These are phyloP conservation scores for Sporothrix curviconia DNA, from an alignment of 2,329 filamentous ascomycete species.

Conservation along the genomic window DNA sequence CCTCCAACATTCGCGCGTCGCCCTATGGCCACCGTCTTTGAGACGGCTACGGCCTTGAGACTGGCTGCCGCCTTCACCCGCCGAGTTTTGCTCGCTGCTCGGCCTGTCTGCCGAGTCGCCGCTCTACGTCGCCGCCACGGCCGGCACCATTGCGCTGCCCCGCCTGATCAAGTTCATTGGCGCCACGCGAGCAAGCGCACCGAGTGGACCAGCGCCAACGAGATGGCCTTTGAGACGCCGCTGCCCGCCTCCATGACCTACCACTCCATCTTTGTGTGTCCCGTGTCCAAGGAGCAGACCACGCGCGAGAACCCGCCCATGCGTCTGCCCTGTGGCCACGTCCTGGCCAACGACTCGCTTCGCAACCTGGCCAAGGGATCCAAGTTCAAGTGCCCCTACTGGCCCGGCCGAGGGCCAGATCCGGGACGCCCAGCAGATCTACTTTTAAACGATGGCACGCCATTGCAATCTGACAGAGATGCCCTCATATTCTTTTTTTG, in stretches of 20 bases:
- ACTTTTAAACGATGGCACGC: constrained; percentile 39
- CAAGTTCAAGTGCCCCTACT: constrained; percentile 94
- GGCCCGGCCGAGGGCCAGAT: constrained; percentile 75
- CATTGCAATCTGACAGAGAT: no score
- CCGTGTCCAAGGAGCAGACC: constrained; percentile 92
- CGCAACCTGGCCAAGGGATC: constrained; percentile 70
- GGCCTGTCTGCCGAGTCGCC: constrained; percentile 87
- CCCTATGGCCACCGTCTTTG: constrained; percentile 67
- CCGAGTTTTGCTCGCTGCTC: constrained; percentile 88
- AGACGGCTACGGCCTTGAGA: no score
- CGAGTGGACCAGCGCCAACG: constrained; percentile 88
- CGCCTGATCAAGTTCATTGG: constrained; percentile 80
- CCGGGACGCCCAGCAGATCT: constrained; percentile 68
- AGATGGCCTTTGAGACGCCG: constrained; percentile 72
- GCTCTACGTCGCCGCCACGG: constrained; percentile 85
- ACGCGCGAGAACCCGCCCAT: constrained; percentile 91
- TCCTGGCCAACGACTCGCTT: constrained; percentile 79
- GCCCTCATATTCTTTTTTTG: not conserved
- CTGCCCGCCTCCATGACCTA: constrained; percentile 61
- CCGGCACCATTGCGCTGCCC: constrained; percentile 84
- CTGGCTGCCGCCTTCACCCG: constrained; percentile 81
- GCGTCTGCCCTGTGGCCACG: constrained; percentile 94
- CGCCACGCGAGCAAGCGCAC: constrained; percentile 86
- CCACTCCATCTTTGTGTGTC: constrained; percentile 96
- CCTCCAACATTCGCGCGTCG: constrained; percentile 64